Evolutionary conservation across 108 stramenopile species (phyloP).

Genomic region (Nannochloropsis gaditana): DNA sequence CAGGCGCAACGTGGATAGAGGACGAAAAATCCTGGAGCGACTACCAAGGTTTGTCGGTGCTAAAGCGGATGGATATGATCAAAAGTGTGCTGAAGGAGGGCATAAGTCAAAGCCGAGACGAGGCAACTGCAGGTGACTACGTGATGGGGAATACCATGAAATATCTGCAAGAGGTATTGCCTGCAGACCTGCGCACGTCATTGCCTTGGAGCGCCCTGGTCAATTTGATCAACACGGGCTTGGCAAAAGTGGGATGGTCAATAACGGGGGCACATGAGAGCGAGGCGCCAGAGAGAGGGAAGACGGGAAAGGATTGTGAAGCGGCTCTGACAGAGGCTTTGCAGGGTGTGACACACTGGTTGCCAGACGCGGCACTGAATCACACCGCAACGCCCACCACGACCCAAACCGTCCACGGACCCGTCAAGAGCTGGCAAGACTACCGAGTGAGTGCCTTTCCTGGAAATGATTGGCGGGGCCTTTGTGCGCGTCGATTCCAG

Average conservation of each 20-base stretch:
- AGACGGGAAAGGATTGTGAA: not conserved
- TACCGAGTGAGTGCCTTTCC: not conserved
- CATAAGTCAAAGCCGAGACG: not conserved
- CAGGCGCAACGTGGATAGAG: not conserved
- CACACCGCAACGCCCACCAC: not conserved
- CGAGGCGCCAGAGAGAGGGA: not conserved
- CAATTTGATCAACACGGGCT: not conserved
- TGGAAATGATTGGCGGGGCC: no score
- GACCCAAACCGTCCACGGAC: not conserved
- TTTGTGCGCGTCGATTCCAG: no score
- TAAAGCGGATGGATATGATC: conserved; percentile 11
- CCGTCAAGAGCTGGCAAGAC: not conserved
- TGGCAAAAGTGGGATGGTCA: not conserved
- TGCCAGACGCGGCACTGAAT: not conserved
- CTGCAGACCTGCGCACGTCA: not conserved
- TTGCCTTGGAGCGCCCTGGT: not conserved
- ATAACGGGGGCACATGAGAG: not conserved
- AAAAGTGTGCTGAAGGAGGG: not conserved
- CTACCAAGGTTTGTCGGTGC: not conserved
- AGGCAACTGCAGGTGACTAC: not conserved
- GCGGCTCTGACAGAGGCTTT: not conserved
- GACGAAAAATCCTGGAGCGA: conserved; percentile 20
- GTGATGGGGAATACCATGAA: not conserved
- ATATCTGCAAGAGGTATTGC: not conserved
- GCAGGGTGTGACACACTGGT: not conserved